Evolutionary conservation across 2,329 filamentous ascomycete genomes (phyloP), one percentile per base, ranked within the genome.

Genomic region (Cercospora zeina): DNA sequence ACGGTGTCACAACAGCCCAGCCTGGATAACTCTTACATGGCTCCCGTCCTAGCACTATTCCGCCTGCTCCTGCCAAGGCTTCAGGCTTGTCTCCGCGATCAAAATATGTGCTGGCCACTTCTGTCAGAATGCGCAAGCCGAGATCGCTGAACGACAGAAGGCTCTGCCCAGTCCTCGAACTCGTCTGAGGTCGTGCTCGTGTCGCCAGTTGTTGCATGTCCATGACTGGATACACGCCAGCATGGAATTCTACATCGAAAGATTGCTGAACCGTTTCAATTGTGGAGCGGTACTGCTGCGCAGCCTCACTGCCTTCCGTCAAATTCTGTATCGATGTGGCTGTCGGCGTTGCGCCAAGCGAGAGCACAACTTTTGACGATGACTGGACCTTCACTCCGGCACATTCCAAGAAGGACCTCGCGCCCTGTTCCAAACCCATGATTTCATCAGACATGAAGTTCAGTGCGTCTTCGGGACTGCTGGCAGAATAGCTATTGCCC

Each of bases 151-250:
- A 80, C 13, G 79, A 81, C 67, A 75, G 69, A 69, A 74, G 62
- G 19, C 65, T 72, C 49, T 68, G 62, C 4, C 56, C 63, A 9
- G 67, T 67, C 71, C 71, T 70, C 13, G 67, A 67, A 21, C 68
- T 59, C n/a, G 69, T 57, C 0, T 74, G 69, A 3, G 81, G 79
- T 0, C 82, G 76, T 3, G 89, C 87, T 69, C 88, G 85, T 0
- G 89, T 90, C 0, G 89, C 86, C 1, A 93, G 79, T 74, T 95
- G 90, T 73, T 95, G 90, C 69, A 93, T 80, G 73, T 95, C 90
- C 8, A 93, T 82, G 2, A 87, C 80, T 0, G 89, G 85, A 72
- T 93, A 93, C 2, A 90, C 88, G 31, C 89, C 89, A 0, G 89
- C 89, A 72, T 93, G 90, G 1, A 91, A 78, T 72, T 92, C 89